phyloP scores from a whole-genome alignment of 768 basidiomycete genomes.

The Harrya chromipes region DNA sequence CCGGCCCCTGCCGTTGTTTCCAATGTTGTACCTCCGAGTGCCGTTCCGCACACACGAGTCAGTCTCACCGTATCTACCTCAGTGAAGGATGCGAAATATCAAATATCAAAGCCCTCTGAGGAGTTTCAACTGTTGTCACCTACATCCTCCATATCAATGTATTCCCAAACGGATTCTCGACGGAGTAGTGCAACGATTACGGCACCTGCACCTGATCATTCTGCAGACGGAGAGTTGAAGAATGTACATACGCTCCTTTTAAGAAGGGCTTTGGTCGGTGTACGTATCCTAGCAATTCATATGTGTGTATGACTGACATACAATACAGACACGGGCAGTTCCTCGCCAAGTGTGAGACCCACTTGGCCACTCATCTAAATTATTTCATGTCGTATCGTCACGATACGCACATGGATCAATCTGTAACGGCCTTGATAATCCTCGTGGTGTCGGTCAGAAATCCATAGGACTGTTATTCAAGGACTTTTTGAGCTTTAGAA shows the following conservation, averaged over 20 bases:
- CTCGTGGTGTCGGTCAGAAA: slow-evolving; percentile 43
- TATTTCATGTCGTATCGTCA: background rate
- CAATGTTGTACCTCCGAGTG: slow-evolving; percentile 6
- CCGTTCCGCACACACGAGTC: slow-evolving; percentile 29
- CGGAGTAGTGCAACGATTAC: background rate
- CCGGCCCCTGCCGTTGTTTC: background rate
- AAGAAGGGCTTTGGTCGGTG: background rate
- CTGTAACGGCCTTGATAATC: slow-evolving; percentile 22
- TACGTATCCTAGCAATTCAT: slow-evolving; percentile 1
- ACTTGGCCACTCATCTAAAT: background rate
- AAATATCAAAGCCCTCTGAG: background rate
- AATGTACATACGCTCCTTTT: background rate
- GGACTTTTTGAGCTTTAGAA: background rate
- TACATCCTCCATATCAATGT: background rate
- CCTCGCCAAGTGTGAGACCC: background rate
- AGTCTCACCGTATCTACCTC: slow-evolving; percentile 12
- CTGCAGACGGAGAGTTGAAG: background rate
- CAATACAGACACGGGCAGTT: background rate
- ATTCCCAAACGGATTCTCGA: background rate
- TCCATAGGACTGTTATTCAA: slow-evolving; percentile 43
- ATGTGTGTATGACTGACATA: slow-evolving; percentile 4
- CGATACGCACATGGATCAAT: background rate
- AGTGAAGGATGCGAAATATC: background rate
- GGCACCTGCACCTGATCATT: background rate
- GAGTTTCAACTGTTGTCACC: background rate